A percentile compares a stretch with the other conserved stretches of the same genome.
These are phyloP conservation scores for Ramaria rubella DNA, from an alignment of 768 basidiomycete genomes.

Conservation along the genomic window DNA sequence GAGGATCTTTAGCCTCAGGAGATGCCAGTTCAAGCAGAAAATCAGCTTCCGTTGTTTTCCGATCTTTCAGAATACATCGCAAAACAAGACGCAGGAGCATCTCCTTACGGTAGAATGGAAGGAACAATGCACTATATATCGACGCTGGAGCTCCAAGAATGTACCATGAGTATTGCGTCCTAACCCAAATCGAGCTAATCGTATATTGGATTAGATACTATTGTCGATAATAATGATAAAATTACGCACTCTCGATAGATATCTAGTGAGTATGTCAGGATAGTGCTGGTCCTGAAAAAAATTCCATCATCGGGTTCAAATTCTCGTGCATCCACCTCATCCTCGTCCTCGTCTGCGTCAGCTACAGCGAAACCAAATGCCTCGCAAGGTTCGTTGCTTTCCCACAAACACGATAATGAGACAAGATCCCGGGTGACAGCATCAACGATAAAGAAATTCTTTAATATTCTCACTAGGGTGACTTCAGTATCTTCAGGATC, in stretches of 20 bases:
- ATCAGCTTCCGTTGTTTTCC: background rate
- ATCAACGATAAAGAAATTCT: conserved; percentile 58
- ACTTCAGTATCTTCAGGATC: background rate
- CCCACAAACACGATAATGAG: conserved; percentile 36
- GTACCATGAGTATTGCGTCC: conserved; percentile 61
- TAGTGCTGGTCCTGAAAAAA: conserved; percentile 26
- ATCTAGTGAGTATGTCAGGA: conserved; percentile 45
- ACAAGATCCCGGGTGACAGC: conserved; percentile 39
- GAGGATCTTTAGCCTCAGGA: conserved; percentile 26
- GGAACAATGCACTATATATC: conserved; percentile 36
- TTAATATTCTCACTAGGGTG: conserved; percentile 46
- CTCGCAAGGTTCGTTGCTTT: conserved; percentile 39
- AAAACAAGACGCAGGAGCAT: conserved; percentile 46
- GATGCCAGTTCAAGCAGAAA: conserved; percentile 21
- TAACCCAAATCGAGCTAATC: conserved; percentile 55
- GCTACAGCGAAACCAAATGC: conserved; percentile 48
- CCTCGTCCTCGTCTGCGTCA: conserved; percentile 41
- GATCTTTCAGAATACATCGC: conserved; percentile 16
- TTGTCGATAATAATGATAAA: conserved; percentile 3
- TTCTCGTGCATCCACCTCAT: background rate
- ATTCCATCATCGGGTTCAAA: background rate
- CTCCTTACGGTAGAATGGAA: conserved; percentile 45
- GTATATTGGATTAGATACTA: conserved; percentile 6
- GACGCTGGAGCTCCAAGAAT: conserved; percentile 43
- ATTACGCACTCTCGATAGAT: conserved; percentile 43